A percentile compares a stretch with the other conserved stretches of the same genome.
Evolutionary conservation across 1,284 basidiomycete species (phyloP).

Genomic region (Mycosarcoma maydis): DNA sequence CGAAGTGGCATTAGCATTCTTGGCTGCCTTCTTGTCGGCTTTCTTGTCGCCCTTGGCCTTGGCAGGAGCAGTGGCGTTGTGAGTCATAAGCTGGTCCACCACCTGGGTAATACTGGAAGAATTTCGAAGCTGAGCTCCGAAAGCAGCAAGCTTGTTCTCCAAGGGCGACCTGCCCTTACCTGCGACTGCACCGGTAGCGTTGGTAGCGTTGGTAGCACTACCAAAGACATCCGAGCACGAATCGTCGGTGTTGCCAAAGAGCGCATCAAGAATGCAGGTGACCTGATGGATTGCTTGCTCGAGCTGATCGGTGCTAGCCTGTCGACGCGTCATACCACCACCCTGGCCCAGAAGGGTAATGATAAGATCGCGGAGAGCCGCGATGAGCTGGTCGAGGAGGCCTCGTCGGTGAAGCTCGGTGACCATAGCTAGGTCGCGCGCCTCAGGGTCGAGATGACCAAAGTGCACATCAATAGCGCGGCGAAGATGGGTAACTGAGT

Average conservation of each 20-base stretch:
- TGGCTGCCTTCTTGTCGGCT: constrained; percentile 18
- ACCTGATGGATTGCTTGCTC: constrained; percentile 44
- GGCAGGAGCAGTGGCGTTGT: constrained; percentile 10
- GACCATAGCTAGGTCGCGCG: constrained; percentile 38
- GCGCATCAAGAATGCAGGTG: constrained; percentile 48
- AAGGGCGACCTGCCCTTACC: constrained; percentile 16
- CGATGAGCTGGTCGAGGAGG: constrained; percentile 50
- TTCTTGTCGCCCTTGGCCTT: constrained; percentile 17
- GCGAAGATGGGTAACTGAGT: constrained; percentile 26
- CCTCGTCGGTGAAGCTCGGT: constrained; percentile 50
- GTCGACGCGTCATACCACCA: constrained; percentile 30
- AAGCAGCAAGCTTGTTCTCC: constrained; percentile 26
- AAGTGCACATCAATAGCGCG: constrained; percentile 37
- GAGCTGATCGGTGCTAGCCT: constrained; percentile 29
- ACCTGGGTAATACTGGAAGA: constrained; percentile 40
- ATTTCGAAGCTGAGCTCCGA: constrained; percentile 33
- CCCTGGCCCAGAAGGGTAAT: constrained; percentile 46
- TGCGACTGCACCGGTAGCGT: constrained; percentile 16
- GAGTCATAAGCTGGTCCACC: constrained; percentile 24
- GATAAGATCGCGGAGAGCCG: constrained; percentile 44
- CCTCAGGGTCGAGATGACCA: constrained; percentile 29
- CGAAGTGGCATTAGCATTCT: constrained; percentile 8
- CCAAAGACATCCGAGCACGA: constrained; percentile 32
- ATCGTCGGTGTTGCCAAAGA: constrained; percentile 42
- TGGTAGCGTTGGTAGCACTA: constrained; percentile 31